Conservation (phyloP, 345 rosid species). For the Luvunga scandens region DNA sequence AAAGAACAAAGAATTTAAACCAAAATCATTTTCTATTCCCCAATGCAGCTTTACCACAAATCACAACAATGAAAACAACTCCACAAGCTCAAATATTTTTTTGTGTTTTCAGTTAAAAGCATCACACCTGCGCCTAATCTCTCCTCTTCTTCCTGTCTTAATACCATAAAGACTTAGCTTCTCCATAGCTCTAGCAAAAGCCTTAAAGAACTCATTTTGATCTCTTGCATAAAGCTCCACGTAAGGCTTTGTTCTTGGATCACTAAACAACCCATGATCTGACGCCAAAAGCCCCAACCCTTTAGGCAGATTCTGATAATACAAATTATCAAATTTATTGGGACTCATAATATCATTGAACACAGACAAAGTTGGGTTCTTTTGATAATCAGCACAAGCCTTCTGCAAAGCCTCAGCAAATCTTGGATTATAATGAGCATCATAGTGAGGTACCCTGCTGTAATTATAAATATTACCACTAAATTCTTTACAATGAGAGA, state of each 20-base stretch:
- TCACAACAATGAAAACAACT: neutral
- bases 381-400: conserved; percentile 59
- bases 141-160: conserved; percentile 80
- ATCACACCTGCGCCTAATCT: conserved; percentile 90
- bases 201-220: conserved; percentile 61
- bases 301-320: conserved; percentile 68
- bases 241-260: conserved; percentile 55
- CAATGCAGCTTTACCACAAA: neutral
- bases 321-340: conserved; percentile 80
- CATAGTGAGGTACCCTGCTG: conserved; percentile 12
- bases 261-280: conserved; percentile 62
- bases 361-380: conserved; percentile 71
- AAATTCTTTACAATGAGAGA: conserved; percentile 93
- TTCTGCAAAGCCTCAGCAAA: conserved; percentile 57
- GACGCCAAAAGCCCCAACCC: conserved; percentile 79
- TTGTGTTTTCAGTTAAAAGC: conserved; percentile 47
- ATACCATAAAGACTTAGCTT: conserved; percentile 73
- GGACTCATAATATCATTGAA: conserved; percentile 94
- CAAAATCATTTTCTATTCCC: conserved; percentile 5
- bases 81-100: neutral
- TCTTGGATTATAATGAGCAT: conserved; percentile 55
- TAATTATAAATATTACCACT: conserved; percentile 35
- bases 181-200: conserved; percentile 75
- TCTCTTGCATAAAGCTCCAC: conserved; percentile 71
- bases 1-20: conserved; percentile 15